Conservation (phyloP, 2,329 filamentous ascomycete genomes). For the Blastomyces percursus region DNA sequence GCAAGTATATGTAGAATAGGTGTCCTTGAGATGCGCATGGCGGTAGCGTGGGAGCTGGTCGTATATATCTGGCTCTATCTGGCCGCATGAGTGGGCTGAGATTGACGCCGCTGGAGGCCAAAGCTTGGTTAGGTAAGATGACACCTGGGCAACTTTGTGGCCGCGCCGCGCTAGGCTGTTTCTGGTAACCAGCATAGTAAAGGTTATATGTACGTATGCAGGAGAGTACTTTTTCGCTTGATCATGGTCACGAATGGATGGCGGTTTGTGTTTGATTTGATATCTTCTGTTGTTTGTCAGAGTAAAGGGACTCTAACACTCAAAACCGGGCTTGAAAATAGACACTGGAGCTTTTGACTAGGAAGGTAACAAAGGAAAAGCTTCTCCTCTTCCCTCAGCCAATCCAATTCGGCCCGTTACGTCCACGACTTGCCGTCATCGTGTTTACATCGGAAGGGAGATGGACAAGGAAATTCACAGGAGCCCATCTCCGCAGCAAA, state of each 20-base stretch:
- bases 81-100: background rate
- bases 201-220: too few species aligned
- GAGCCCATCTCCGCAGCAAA: background rate
- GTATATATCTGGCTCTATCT: background rate
- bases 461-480: background rate
- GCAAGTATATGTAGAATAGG: background rate
- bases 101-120: background rate
- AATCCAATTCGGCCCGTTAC: background rate
- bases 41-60: background rate
- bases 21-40: background rate
- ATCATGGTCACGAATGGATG: background rate
- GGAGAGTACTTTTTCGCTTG: background rate
- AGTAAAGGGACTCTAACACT: background rate
- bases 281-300: background rate
- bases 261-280: background rate
- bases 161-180: background rate
- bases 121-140: background rate
- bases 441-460: background rate
- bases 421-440: background rate
- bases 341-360: background rate
- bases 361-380: background rate
- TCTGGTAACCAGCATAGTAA: too few species aligned
- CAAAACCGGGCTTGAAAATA: background rate
- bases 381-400: background rate
- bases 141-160: constrained; percentile 6